Percentiles rank a stretch among this genome's conserved stretches.
Evolutionary conservation across 805 yeast species (phyloP).

Genomic region (Debaryomyces tyrocola): DNA sequence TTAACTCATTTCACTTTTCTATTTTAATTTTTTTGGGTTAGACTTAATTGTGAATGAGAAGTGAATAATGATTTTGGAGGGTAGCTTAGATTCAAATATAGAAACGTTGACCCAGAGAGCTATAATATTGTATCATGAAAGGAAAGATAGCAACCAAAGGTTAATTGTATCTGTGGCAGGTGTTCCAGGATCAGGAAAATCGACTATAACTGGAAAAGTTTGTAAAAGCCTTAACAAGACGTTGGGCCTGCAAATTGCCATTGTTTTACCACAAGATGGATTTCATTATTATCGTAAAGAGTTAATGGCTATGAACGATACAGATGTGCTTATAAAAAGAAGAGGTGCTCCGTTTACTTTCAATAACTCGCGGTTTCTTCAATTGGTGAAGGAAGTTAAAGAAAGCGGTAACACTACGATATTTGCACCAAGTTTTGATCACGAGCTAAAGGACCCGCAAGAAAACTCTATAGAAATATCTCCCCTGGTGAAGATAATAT

Average conservation of each 20-base stretch:
- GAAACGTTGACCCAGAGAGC: background rate
- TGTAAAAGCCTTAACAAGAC: slow-evolving; percentile 18
- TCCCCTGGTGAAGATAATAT: slow-evolving; percentile 49
- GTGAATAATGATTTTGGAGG: background rate
- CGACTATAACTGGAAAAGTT: slow-evolving; percentile 56
- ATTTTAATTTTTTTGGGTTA: too few relatives aligned
- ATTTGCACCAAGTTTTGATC: slow-evolving; percentile 67
- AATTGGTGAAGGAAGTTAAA: slow-evolving; percentile 11
- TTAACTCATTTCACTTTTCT: too few relatives aligned
- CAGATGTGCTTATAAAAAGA: slow-evolving; percentile 51
- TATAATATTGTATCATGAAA: background rate
- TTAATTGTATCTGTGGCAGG: slow-evolving; percentile 61
- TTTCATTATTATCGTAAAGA: slow-evolving; percentile 26
- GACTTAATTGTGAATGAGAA: too few relatives aligned
- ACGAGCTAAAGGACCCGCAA: slow-evolving; percentile 65
- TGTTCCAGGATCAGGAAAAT: slow-evolving; percentile 79
- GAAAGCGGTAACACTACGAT: slow-evolving; percentile 24
- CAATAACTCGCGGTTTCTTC: slow-evolving; percentile 46
- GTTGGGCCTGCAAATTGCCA: slow-evolving; percentile 6
- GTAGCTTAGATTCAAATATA: background rate
- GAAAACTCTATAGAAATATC: slow-evolving; percentile 46
- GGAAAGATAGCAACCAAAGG: slow-evolving; percentile 25
- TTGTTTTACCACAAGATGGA: slow-evolving; percentile 31
- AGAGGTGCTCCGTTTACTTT: slow-evolving; percentile 85
- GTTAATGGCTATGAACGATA: slow-evolving; percentile 43